A percentile compares a stretch with the other conserved stretches of the same genome.
Conservation (phyloP, 106 monocot genomes). For the Dactylorhiza incarnata region DNA sequence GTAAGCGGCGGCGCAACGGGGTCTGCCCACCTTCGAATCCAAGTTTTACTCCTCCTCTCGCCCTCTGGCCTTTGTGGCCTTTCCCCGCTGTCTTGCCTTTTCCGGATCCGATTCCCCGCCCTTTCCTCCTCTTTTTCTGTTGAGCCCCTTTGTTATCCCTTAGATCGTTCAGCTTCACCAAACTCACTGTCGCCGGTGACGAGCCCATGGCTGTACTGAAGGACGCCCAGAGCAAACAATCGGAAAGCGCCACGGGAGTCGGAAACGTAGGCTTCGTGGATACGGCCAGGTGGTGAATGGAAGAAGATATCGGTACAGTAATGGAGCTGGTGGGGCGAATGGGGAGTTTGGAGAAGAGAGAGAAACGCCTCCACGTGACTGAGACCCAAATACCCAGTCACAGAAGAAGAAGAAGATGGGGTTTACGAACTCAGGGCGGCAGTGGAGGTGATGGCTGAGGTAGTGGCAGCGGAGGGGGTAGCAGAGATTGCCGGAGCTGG, state of each 20-base stretch:
- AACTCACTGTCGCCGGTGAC: conserved; percentile 15
- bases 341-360: conserved; percentile 16
- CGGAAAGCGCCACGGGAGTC: neutral
- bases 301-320: neutral
- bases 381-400: too few relatives aligned
- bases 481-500: too few relatives aligned
- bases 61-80: conserved; percentile 95
- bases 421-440: too few relatives aligned
- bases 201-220: conserved; percentile 6
- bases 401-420: too few relatives aligned
- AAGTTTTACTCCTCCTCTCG: conserved; percentile 72
- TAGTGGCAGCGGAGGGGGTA: too few relatives aligned
- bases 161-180: conserved; percentile 77
- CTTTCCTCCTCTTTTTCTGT: conserved; percentile 84
- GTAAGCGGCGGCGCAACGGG: conserved; percentile 66
- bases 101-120: conserved; percentile 89
- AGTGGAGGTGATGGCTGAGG: too few relatives aligned
- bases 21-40: conserved; percentile 98
- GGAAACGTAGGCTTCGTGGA: neutral
- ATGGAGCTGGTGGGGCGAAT: neutral
- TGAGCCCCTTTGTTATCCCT: conserved; percentile 66
- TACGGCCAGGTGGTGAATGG: neutral
- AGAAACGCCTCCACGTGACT: conserved; percentile 20
- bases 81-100: conserved; percentile 86
- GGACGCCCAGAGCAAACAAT: neutral